Evolutionary conservation across 208 protist species (phyloP).

Genomic region (Balamuthia mandrillaris): DNA sequence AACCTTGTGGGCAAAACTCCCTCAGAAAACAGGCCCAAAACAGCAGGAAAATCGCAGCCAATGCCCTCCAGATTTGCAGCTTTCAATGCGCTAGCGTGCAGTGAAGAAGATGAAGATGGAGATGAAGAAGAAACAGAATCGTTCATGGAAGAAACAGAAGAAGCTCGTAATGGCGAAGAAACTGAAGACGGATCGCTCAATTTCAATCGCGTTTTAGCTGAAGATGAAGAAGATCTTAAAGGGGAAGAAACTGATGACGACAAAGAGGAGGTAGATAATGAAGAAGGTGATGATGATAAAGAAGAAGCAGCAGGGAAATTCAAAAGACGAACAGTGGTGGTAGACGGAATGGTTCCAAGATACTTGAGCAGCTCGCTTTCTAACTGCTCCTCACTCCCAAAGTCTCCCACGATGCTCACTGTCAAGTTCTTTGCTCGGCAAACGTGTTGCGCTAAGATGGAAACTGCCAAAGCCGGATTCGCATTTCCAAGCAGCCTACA

Average conservation of each 20-base stretch:
- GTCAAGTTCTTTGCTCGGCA: constrained; percentile 11
- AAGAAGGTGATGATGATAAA: background rate
- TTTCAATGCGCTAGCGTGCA: too few species aligned
- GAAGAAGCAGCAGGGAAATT: background rate
- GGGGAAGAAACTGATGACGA: background rate
- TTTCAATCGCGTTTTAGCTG: too few species aligned
- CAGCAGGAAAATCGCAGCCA: too few species aligned
- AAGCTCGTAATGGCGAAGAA: too few species aligned
- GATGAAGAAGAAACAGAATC: too few species aligned
- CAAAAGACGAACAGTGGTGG: background rate
- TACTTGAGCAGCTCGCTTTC: constrained; percentile 9
- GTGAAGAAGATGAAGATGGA: too few species aligned
- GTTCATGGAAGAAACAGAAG: too few species aligned
- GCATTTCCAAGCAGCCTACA: too few species aligned
- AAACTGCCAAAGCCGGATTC: too few species aligned
- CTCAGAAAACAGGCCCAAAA: background rate
- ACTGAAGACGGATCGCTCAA: too few species aligned
- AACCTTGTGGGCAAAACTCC: background rate
- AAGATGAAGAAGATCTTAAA: too few species aligned
- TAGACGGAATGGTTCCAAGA: background rate
- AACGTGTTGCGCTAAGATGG: background rate
- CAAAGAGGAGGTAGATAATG: background rate
- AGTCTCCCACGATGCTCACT: background rate
- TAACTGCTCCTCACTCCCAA: background rate
- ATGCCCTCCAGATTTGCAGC: too few species aligned